Percentiles rank a stretch among this genome's conserved stretches.
Evolutionary conservation across 805 yeast genomes (phyloP).

Genomic region (Cyberlindnera nakhonratchasimensis): DNA sequence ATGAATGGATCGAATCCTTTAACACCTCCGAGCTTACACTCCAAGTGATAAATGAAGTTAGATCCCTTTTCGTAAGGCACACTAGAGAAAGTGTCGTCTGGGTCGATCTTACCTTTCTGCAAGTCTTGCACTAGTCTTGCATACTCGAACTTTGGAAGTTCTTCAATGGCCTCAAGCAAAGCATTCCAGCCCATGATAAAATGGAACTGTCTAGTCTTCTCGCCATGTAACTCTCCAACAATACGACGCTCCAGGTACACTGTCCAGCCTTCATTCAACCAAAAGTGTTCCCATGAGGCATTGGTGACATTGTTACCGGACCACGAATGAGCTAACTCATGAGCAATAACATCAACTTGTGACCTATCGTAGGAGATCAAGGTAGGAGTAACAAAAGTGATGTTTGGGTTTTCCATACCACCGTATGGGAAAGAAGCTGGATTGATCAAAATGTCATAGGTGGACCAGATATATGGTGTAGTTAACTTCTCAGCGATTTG

Average conservation of each 20-base stretch:
- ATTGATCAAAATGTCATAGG: constrained; percentile 74
- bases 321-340: constrained; percentile 92
- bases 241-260: constrained; percentile 87
- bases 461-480: constrained; percentile 80
- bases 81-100: constrained; percentile 84
- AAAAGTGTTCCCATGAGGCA: constrained; percentile 89
- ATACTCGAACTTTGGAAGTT: constrained; percentile 58
- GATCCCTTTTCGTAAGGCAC: constrained; percentile 93
- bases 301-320: constrained; percentile 88
- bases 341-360: constrained; percentile 87
- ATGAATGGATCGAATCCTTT: constrained; percentile 74
- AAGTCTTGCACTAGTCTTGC: constrained; percentile 69
- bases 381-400: constrained; percentile 89
- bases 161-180: constrained; percentile 58
- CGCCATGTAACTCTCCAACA: constrained; percentile 42
- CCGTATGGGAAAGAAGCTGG: constrained; percentile 83
- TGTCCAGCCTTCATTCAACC: constrained; percentile 97
- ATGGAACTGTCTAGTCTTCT: constrained; percentile 66
- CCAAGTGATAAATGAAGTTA: constrained; percentile 72
- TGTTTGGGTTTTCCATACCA: constrained; percentile 93
- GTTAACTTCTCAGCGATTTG: constrained; percentile 72
- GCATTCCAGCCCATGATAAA: constrained; percentile 90
- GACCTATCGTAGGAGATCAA: constrained; percentile 79
- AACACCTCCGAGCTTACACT: constrained; percentile 61
- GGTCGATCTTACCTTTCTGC: constrained; percentile 61